These are phyloP conservation scores for Keithomyces neogunnii DNA, from an alignment of 2,329 filamentous ascomycete genomes.

Conservation along the genomic window DNA sequence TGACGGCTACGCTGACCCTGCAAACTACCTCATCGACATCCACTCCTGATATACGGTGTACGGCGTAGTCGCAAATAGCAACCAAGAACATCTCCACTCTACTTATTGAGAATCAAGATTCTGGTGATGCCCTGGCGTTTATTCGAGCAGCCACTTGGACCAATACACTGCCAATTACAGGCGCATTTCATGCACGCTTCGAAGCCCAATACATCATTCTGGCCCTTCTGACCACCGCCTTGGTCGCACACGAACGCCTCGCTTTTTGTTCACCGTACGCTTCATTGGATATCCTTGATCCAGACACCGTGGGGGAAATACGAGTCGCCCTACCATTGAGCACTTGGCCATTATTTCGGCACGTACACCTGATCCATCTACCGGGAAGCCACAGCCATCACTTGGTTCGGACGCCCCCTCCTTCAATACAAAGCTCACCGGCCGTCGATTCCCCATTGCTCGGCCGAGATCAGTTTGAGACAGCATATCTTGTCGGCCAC, in stretches of 20 bases:
- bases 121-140: constrained; percentile 1
- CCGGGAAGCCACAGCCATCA: constrained; percentile 16
- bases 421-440: constrained; percentile 1
- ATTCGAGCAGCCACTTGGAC: constrained; percentile 1
- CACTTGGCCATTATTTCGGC: constrained; percentile 6
- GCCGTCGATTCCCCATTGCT: not conserved
- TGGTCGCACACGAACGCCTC: constrained; percentile 17
- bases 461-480: not conserved
- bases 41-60: not conserved
- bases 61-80: constrained; percentile 1
- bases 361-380: constrained; percentile 14
- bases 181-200: constrained; percentile 5
- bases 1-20: not conserved
- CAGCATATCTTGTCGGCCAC: not conserved
- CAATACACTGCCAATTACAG: constrained; percentile 1
- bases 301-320: constrained; percentile 16
- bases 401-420: constrained; percentile 4
- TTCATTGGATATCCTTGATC: constrained; percentile 16
- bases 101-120: not conserved
- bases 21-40: not conserved
- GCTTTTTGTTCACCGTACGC: constrained; percentile 10
- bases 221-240: constrained; percentile 9
- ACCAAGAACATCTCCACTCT: constrained; percentile 6
- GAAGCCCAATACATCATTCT: constrained; percentile 6
- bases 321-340: constrained; percentile 15